phyloP scores from a whole-genome alignment of 2,329 filamentous ascomycete species.

The Fusarium chlamydosporum region DNA sequence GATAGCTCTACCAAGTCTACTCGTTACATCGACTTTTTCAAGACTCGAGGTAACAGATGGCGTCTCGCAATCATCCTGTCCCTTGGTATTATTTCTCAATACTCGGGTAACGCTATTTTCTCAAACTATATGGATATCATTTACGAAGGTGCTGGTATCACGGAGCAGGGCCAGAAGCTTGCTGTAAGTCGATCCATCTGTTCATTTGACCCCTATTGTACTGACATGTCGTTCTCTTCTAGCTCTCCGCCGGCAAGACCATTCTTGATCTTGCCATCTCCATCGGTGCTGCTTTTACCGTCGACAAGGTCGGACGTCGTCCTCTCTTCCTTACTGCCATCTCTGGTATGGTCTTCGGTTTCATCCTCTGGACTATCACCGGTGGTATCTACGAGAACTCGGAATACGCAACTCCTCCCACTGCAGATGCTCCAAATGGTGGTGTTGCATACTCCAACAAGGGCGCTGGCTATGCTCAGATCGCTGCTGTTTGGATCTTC shows the following conservation, averaged over 20 bases:
- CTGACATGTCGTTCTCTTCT: slow-evolving; percentile 9
- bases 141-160: slow-evolving; percentile 73
- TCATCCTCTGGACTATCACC: slow-evolving; percentile 65
- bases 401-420: slow-evolving; percentile 30
- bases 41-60: slow-evolving; percentile 74
- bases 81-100: slow-evolving; percentile 76
- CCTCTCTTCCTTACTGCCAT: slow-evolving; percentile 67
- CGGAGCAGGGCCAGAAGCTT: slow-evolving; percentile 68
- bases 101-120: slow-evolving; percentile 76
- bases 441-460: slow-evolving; percentile 56
- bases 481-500: slow-evolving; percentile 72
- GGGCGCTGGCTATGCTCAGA: slow-evolving; percentile 66
- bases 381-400: slow-evolving; percentile 68
- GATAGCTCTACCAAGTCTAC: slow-evolving; percentile 66
- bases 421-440: slow-evolving; percentile 41
- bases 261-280: slow-evolving; percentile 71
- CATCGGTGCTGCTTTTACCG: slow-evolving; percentile 65
- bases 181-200: slow-evolving; percentile 55
- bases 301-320: slow-evolving; percentile 67
- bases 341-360: slow-evolving; percentile 63
- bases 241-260: slow-evolving; percentile 68
- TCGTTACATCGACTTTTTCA: slow-evolving; percentile 72
- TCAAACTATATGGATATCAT: slow-evolving; percentile 76
- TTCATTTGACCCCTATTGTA: neutral
- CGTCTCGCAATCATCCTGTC: slow-evolving; percentile 73